phyloP scores from a whole-genome alignment of 208 protist species.

The Acanthamoeba divionensis region DNA sequence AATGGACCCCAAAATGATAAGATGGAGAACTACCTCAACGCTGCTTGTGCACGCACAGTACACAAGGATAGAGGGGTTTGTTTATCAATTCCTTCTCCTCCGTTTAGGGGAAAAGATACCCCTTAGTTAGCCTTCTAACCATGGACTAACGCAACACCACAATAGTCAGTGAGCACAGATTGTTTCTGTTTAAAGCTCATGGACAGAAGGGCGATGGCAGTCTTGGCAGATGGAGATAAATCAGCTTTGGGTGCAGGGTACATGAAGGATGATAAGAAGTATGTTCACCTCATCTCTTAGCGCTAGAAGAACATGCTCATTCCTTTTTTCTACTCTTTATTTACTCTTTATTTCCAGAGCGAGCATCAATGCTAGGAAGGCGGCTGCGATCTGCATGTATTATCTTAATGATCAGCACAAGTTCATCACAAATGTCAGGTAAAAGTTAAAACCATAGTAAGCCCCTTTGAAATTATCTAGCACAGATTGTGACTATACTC shows the following conservation, averaged over 20 bases:
- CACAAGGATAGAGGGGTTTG: background rate
- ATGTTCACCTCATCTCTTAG: too few species aligned
- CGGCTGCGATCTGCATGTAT: conserved; percentile 16
- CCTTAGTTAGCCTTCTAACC: background rate
- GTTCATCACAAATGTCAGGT: conserved; percentile 10
- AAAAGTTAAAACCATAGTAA: background rate
- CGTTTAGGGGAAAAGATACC: too few species aligned
- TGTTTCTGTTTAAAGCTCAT: conserved; percentile 31
- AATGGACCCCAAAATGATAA: conserved; percentile 3
- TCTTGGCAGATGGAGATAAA: background rate
- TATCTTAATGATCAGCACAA: conserved; percentile 46
- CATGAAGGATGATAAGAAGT: too few species aligned
- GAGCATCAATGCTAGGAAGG: conserved; percentile 45
- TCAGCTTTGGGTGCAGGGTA: background rate
- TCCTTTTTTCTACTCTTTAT: too few species aligned
- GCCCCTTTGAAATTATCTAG: background rate
- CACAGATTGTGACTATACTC: too few species aligned
- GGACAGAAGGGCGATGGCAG: background rate
- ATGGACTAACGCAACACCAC: background rate
- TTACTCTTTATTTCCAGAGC: background rate
- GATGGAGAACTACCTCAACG: conserved; percentile 29
- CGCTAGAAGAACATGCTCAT: too few species aligned
- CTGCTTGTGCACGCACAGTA: background rate
- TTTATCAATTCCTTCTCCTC: too few species aligned
- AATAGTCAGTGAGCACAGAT: background rate